Evolutionary conservation across 106 monocot genomes (phyloP).

Genomic region (Hemerocallis citrina): DNA sequence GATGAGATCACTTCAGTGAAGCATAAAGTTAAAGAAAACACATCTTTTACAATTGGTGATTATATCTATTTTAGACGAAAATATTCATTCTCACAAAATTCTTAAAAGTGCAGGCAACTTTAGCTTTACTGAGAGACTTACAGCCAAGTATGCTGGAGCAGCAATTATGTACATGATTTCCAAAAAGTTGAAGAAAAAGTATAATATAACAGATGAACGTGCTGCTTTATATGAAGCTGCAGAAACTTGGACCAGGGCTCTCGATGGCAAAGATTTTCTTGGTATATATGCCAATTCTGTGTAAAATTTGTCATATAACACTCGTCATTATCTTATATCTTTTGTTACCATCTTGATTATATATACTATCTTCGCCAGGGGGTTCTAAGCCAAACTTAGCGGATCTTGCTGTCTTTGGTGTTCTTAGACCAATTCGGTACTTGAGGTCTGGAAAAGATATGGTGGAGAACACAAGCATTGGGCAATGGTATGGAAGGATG

Average conservation of each 20-base stretch:
- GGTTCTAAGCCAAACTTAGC: slow-evolving; percentile 85
- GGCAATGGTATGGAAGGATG: slow-evolving; percentile 68
- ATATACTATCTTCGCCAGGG: slow-evolving; percentile 21
- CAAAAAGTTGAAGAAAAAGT: slow-evolving; percentile 96
- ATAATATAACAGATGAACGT: slow-evolving; percentile 90
- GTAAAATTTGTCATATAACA: background rate
- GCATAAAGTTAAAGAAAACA: too few species aligned
- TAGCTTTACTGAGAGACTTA: slow-evolving; percentile 52
- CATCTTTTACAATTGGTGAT: too few species aligned
- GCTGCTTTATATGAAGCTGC: slow-evolving; percentile 85
- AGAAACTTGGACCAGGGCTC: slow-evolving; percentile 86
- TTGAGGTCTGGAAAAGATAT: slow-evolving; percentile 79
- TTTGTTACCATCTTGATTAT: background rate
- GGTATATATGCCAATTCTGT: slow-evolving; percentile 31
- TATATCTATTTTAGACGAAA: too few species aligned
- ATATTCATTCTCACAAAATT: background rate
- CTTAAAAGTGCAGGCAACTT: slow-evolving; percentile 64
- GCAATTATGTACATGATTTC: slow-evolving; percentile 92
- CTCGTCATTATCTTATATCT: background rate
- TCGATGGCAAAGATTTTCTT: slow-evolving; percentile 81
- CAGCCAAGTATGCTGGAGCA: slow-evolving; percentile 90
- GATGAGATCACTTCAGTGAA: too few species aligned
- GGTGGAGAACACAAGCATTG: slow-evolving; percentile 89
- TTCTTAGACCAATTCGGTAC: slow-evolving; percentile 81
- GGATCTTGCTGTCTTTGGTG: slow-evolving; percentile 93